Evolutionary conservation across 1,139 yeast species (phyloP).

Genomic region (Lodderomyces theae): DNA sequence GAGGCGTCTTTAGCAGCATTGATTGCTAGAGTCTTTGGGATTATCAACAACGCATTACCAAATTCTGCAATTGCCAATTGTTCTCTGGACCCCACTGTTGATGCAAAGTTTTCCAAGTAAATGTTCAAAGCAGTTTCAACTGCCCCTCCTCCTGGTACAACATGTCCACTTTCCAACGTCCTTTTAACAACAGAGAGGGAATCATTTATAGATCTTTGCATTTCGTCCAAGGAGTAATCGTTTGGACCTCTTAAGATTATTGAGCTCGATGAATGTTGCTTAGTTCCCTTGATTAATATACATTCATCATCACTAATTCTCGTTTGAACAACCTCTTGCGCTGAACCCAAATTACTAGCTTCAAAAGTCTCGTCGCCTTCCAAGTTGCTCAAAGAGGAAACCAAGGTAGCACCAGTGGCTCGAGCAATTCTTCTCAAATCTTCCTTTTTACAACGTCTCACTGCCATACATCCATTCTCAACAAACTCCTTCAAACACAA

Average conservation of each 20-base stretch:
- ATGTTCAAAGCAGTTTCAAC: slow-evolving; percentile 96
- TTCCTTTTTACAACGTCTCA: slow-evolving; percentile 95
- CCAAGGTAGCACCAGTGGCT: slow-evolving; percentile 95
- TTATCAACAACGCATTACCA: slow-evolving; percentile 82
- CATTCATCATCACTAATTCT: slow-evolving; percentile 96
- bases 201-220: slow-evolving; percentile 96
- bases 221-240: slow-evolving; percentile 94
- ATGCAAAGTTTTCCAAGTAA: slow-evolving; percentile 93
- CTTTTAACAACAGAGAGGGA: slow-evolving; percentile 93
- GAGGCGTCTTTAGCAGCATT: slow-evolving; percentile 98
- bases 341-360: slow-evolving; percentile 77
- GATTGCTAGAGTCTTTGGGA: slow-evolving; percentile 95
- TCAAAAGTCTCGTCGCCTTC: slow-evolving; percentile 99
- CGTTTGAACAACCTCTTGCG: slow-evolving; percentile 90
- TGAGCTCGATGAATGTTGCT: slow-evolving; percentile 89
- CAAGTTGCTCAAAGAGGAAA: slow-evolving; percentile 83
- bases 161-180: slow-evolving; percentile 89
- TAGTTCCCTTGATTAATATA: slow-evolving; percentile 89
- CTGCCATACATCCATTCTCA: slow-evolving; percentile 96
- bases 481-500: slow-evolving; percentile 92
- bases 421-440: slow-evolving; percentile 95
- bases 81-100: slow-evolving; percentile 96
- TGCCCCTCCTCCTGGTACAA: slow-evolving; percentile 99
- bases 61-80: slow-evolving; percentile 98
- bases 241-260: slow-evolving; percentile 94